These are phyloP conservation scores for Urochloa ruziziensis DNA, from an alignment of 176 grass and related monocot species.

Conservation along the genomic window DNA sequence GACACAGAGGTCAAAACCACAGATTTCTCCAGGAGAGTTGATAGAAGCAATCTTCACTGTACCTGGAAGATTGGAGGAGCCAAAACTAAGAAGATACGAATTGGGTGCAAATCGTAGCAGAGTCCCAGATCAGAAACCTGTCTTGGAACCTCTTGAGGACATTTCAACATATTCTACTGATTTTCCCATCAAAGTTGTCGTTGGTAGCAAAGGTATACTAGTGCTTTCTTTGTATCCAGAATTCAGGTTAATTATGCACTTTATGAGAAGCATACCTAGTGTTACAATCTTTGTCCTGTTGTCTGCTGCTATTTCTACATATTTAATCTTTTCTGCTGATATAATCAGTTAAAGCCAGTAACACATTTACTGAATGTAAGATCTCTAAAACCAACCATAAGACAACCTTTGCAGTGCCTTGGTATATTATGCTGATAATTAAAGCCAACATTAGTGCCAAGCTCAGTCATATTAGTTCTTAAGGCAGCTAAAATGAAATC, in stretches of 20 bases:
- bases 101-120: slow-evolving; percentile 66
- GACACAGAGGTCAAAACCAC: slow-evolving; percentile 24
- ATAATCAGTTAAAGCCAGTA: background rate
- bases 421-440: background rate
- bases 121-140: slow-evolving; percentile 50
- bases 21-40: slow-evolving; percentile 63
- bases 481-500: slow-evolving; percentile 17
- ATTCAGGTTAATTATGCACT: background rate
- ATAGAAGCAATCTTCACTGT: slow-evolving; percentile 74
- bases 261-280: background rate
- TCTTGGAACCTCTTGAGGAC: slow-evolving; percentile 69
- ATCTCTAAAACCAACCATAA: slow-evolving; percentile 13
- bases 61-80: slow-evolving; percentile 64
- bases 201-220: slow-evolving; percentile 47
- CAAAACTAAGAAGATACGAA: slow-evolving; percentile 47
- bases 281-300: background rate
- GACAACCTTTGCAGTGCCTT: background rate
- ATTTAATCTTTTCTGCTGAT: background rate
- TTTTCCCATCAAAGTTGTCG: slow-evolving; percentile 17
- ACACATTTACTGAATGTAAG: background rate
- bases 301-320: slow-evolving; percentile 11
- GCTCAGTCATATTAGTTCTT: background rate
- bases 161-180: slow-evolving; percentile 38
- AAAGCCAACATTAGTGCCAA: background rate
- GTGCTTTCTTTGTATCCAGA: background rate